Conservation (phyloP, 75 land plant species). For the Chamaecyparis obtusa region DNA sequence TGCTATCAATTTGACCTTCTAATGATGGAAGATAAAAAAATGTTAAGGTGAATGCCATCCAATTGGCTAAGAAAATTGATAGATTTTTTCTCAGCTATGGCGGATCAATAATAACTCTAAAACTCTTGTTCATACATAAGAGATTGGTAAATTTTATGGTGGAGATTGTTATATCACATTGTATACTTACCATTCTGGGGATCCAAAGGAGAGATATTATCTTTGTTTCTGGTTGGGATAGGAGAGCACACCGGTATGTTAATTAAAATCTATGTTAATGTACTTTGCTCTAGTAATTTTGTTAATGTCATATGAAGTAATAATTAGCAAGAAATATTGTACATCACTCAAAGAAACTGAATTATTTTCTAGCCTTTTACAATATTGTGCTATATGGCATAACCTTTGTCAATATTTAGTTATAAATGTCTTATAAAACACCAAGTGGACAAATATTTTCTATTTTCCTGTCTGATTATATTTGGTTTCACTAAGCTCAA, state of each 20-base stretch:
- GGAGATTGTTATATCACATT: conserved; percentile 87
- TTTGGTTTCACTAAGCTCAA: conserved; percentile 1
- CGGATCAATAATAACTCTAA: conserved; percentile 71
- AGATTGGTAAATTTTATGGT: conserved; percentile 84
- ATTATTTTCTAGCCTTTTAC: neutral
- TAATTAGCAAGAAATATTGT: neutral
- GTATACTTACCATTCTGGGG: conserved; percentile 86
- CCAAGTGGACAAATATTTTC: neutral
- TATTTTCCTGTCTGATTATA: neutral
- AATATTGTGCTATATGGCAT: neutral
- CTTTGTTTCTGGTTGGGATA: conserved; percentile 89
- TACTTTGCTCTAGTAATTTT: neutral
- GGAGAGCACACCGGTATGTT: conserved; percentile 67
- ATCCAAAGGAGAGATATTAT: conserved; percentile 81
- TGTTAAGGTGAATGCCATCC: neutral
- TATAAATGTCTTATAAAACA: neutral
- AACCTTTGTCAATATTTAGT: neutral
- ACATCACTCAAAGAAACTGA: neutral
- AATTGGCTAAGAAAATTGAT: neutral
- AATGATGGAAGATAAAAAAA: neutral
- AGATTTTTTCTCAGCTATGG: conserved; percentile 64
- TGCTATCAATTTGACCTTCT: neutral
- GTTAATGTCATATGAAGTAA: neutral
- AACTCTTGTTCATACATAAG: conserved; percentile 67
- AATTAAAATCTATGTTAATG: neutral